Evolutionary conservation across 179 eudicot genomes (phyloP), one percentile per base, ranked within the genome.

Genomic region (Beta lomatogona): DNA sequence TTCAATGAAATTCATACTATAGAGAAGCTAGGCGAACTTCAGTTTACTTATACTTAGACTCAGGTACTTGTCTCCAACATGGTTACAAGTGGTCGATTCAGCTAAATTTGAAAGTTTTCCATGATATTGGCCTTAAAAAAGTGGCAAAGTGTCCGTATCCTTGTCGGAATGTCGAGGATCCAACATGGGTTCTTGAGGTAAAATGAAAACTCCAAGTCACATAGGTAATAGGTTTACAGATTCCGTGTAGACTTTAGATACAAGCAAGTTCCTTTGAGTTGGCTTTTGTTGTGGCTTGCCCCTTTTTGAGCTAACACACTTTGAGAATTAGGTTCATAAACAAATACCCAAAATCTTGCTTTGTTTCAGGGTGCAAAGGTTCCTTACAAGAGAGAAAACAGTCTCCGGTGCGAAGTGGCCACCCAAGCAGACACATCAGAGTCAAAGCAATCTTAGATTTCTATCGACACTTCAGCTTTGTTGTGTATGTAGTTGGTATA

Each of bases 281-380:
- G n/a, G 65, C 12, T 18, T 5, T 25, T 61, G 46, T 48, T 52
- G 9, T 72, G 77, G 14, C 58, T 64, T 36, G 2, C 18, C 19
- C 10, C n/a, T 55, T 67, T 76, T 68, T 68, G 60, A 69, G 63
- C 57, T 41, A 21, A 70, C 31, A 22, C 6, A 66, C 77, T 77
- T 84, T 60, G n/a, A 25, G 50, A 21, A 28, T 50, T 58, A 44
- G 55, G 57, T 59, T 75, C 66, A 73, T 25, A 46, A 81, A 68
- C 74, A 58, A 48, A 80, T 79, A 12, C 60, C 52, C 57, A 41
- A 71, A 53, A 61, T 64, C 41, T 72, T 75, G 21, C 28, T 59
- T 59, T 80, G 75, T 77, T 82, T 87, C 88, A 93, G 97, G 98
- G 98, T 83, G 94, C 94, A 16, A 92, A 92, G 86, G 73, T 83